phyloP scores from a whole-genome alignment of 1,139 yeast species.

The Candida labiduridarum region DNA sequence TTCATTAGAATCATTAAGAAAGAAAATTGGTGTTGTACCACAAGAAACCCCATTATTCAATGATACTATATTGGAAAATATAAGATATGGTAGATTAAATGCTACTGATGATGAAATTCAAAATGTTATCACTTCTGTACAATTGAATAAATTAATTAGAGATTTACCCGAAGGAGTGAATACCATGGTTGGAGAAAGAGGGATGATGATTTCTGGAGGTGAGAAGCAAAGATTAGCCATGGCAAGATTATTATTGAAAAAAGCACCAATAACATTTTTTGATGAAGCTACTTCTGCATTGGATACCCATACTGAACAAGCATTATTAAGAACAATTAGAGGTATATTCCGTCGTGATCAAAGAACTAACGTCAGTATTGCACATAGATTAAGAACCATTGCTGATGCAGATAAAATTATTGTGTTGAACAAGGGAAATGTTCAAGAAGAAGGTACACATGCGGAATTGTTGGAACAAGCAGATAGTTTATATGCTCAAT shows the following conservation, averaged over 20 bases:
- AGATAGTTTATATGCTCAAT: slow-evolving; percentile 66
- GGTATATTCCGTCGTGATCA: slow-evolving; percentile 56
- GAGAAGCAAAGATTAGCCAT: slow-evolving; percentile 96
- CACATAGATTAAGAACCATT: slow-evolving; percentile 90
- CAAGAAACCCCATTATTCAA: slow-evolving; percentile 97
- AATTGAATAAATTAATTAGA: slow-evolving; percentile 60
- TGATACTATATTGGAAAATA: slow-evolving; percentile 84
- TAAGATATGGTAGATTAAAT: slow-evolving; percentile 78
- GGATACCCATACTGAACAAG: slow-evolving; percentile 95
- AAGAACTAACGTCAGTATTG: slow-evolving; percentile 85
- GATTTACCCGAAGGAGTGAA: slow-evolving; percentile 82
- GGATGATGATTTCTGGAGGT: slow-evolving; percentile 98
- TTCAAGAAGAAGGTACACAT: slow-evolving; percentile 89
- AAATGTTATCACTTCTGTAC: slow-evolving; percentile 67
- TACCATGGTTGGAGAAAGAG: slow-evolving; percentile 97
- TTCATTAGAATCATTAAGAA: slow-evolving; percentile 73
- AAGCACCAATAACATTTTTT: slow-evolving; percentile 87
- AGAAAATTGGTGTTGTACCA: slow-evolving; percentile 87
- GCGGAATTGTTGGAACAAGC: slow-evolving; percentile 53
- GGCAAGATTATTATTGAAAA: slow-evolving; percentile 81
- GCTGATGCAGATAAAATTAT: slow-evolving; percentile 94
- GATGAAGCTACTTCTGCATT: slow-evolving; percentile 98
- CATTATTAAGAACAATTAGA: slow-evolving; percentile 72
- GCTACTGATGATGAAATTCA: slow-evolving; percentile 76
- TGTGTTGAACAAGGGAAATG: slow-evolving; percentile 76